These are phyloP conservation scores for Alternaria solani DNA, from an alignment of 2,329 filamentous ascomycete genomes.

Conservation along the genomic window DNA sequence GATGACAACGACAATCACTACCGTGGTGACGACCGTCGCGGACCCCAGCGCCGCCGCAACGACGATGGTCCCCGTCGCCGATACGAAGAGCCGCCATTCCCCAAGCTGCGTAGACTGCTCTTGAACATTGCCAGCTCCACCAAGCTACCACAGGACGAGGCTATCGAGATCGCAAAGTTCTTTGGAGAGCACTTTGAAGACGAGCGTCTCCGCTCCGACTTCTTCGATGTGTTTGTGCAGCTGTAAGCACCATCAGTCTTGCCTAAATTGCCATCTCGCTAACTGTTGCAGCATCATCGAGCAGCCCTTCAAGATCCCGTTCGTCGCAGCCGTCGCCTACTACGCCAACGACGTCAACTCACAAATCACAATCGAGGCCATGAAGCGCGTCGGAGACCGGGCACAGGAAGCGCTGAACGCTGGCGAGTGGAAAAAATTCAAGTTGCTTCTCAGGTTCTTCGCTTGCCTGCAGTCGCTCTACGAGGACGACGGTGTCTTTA, in stretches of 20 bases:
- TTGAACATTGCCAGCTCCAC: constrained; percentile 51
- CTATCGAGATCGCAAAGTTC: constrained; percentile 61
- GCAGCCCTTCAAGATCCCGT: constrained; percentile 98
- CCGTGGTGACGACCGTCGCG: constrained; percentile 42
- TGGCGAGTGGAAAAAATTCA: constrained; percentile 89
- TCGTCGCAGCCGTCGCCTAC: constrained; percentile 83
- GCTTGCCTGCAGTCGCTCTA: constrained; percentile 84
- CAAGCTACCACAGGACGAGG: constrained; percentile 49
- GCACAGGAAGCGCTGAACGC: constrained; percentile 72
- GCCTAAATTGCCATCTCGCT: constrained; percentile 12
- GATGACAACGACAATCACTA: constrained; percentile 41
- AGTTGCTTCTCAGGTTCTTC: constrained; percentile 87
- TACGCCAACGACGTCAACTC: constrained; percentile 79
- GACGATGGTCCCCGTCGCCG: constrained; percentile 43
- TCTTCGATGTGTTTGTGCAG: constrained; percentile 77
- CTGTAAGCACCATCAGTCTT: constrained; percentile 60
- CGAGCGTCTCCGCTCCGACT: constrained; percentile 76
- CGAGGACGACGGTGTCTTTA: constrained; percentile 84
- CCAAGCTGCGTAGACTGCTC: constrained; percentile 46
- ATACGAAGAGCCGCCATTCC: constrained; percentile 46
- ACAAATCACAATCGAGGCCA: constrained; percentile 75
- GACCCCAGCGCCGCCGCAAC: constrained; percentile 42
- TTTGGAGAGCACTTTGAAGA: constrained; percentile 81
- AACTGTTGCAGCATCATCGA: constrained; percentile 68
- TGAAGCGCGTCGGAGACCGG: constrained; percentile 68